Evolutionary conservation across 148 eudicot species (phyloP).

Genomic region (Silene latifolia): DNA sequence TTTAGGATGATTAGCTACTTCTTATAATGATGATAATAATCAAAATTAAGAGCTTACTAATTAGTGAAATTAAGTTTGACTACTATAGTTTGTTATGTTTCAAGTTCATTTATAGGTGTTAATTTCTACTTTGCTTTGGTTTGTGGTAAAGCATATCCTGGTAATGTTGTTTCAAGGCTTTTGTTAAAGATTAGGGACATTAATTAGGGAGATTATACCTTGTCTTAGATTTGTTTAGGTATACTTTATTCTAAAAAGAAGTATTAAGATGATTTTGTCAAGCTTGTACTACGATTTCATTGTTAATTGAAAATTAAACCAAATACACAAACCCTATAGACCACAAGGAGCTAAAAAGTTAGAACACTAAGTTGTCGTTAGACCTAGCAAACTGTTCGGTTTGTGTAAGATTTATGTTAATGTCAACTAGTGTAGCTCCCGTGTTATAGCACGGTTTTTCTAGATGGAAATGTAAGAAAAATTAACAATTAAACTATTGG

Average conservation of each 20-base stretch:
- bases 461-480: too few species aligned
- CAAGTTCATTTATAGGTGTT: neutral
- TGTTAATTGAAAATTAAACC: too few species aligned
- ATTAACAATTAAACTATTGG: too few species aligned
- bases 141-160: neutral
- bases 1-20: neutral
- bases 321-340: too few species aligned
- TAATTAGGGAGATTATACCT: neutral
- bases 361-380: too few species aligned
- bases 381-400: too few species aligned
- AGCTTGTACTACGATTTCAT: too few species aligned
- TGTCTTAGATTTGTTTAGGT: neutral
- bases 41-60: neutral
- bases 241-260: neutral
- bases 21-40: neutral
- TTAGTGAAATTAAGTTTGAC: neutral
- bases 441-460: too few species aligned
- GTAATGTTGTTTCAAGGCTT: neutral
- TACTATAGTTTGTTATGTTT: neutral
- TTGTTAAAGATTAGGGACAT: neutral
- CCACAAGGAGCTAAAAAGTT: too few species aligned
- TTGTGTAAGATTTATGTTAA: too few species aligned
- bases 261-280: neutral
- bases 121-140: conserved; percentile 3
- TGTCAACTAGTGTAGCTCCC: too few species aligned